Conservation (phyloP, 805 yeast genomes). For the Ogataea haglerorum region DNA sequence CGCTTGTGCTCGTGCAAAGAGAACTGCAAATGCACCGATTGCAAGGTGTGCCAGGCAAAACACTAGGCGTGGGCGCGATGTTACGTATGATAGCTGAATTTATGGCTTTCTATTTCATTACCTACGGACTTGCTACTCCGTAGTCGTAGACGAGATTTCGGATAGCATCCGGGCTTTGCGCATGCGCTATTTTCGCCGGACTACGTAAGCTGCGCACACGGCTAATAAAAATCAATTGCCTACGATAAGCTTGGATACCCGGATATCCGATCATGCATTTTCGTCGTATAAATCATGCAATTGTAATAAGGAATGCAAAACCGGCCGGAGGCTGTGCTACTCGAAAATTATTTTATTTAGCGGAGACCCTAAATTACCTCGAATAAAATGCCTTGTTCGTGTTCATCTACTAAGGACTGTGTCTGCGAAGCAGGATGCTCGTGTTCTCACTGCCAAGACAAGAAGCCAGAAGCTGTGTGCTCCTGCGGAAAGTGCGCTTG, state of each 20-base stretch:
- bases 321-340: background rate
- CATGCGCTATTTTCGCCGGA: too few relatives aligned
- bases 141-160: too few relatives aligned
- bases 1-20: too few relatives aligned
- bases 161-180: too few relatives aligned
- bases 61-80: too few relatives aligned
- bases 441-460: conserved; percentile 1
- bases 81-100: too few relatives aligned
- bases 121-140: too few relatives aligned
- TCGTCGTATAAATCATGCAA: background rate
- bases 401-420: conserved; percentile 7
- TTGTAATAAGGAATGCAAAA: background rate
- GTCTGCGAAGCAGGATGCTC: conserved; percentile 7
- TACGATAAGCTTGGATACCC: background rate
- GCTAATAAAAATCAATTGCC: too few relatives aligned
- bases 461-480: background rate
- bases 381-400: conserved; percentile 7
- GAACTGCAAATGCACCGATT: too few relatives aligned
- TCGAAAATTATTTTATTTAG: background rate
- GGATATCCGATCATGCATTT: background rate
- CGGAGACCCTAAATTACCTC: background rate
- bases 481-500: conserved; percentile 13
- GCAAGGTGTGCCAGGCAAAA: too few relatives aligned
- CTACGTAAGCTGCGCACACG: too few relatives aligned
- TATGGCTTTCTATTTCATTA: too few relatives aligned